Evolutionary conservation across 2,329 filamentous ascomycete species (phyloP), one percentile per base, ranked within the genome.

Genomic region (Rhynchosporium graminicola): DNA sequence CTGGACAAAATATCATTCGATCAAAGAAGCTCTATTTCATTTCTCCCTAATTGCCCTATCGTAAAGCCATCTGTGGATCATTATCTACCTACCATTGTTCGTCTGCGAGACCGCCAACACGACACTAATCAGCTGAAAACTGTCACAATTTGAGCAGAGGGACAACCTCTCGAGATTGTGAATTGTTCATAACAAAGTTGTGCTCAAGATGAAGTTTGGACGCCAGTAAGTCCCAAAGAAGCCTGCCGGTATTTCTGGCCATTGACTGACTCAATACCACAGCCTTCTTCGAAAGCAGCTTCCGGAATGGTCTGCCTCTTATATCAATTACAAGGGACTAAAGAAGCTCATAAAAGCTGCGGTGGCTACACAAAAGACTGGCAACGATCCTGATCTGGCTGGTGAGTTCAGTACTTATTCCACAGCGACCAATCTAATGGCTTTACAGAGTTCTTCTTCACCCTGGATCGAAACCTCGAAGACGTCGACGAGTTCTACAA

Each of bases 401-500:
- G 92, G 94, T 96, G 84, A 81, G 10, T 56, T 36, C 40, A 42
- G 29, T 33, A 20, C 33, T 29, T 38, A 26, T 26, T n/a, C 7
- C n/a, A 12, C 36, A 28, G 26, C 15, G 28, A 56, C 12, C 71
- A 71, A 68, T n/a, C 61, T 69, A 61, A 67, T 45, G 20, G 40
- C 28, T 33, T 38, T 75, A 46, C 71, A 80, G 95, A 93, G 77
- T 97, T 99, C 83, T 97, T 97, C 80, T 97, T 94, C 77, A 91
- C 89, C 67, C 87, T 99, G 76, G 95, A 99, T 75, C 91, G 95
- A 71, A 97, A 98, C 75, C 88, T 99, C 73, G 95, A 99, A 80
- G 90, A 96, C 77, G 94, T 99, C 75, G 92, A 97, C 77, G 85
- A 86, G 57, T 98, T 99, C 77, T 98, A 97, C 81, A 97, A 96